phyloP scores from a whole-genome alignment of 2,329 filamentous ascomycete genomes.

The Exophiala alcalophila region DNA sequence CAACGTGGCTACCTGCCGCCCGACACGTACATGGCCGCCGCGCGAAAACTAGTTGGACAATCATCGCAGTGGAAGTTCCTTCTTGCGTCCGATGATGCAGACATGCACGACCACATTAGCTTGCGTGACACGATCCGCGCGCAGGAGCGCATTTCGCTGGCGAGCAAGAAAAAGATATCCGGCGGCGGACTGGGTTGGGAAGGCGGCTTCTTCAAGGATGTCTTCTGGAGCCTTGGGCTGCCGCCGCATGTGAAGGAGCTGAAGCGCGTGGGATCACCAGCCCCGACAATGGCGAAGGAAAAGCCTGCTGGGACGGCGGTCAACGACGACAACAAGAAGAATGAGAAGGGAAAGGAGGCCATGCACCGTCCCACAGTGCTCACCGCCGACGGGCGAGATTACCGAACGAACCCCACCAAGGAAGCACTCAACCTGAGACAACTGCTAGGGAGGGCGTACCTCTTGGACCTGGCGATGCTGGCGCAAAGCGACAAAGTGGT shows the following conservation, averaged over 20 bases:
- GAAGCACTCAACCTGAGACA: constrained; percentile 65
- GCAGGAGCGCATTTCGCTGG: constrained; percentile 73
- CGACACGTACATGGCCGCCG: constrained; percentile 63
- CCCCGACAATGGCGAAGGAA: constrained; percentile 21
- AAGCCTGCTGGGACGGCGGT: constrained; percentile 5
- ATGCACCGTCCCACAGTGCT: too few species aligned
- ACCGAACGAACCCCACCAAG: constrained; percentile 32
- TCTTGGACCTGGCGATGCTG: constrained; percentile 75
- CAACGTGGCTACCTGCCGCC: constrained; percentile 74
- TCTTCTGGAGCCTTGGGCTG: constrained; percentile 77
- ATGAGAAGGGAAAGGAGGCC: background rate
- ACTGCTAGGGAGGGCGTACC: constrained; percentile 74
- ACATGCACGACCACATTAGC: constrained; percentile 58
- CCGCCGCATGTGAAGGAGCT: constrained; percentile 38
- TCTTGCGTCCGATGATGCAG: constrained; percentile 77
- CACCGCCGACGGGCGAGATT: constrained; percentile 22
- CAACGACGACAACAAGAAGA: background rate
- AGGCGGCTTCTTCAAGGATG: constrained; percentile 76
- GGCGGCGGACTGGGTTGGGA: constrained; percentile 73
- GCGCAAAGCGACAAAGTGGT: constrained; percentile 67
- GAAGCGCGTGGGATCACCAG: constrained; percentile 16
- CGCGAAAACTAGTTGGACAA: constrained; percentile 45
- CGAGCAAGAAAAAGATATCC: constrained; percentile 64
- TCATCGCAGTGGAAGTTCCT: constrained; percentile 39
- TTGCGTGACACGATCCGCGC: constrained; percentile 52